Evolutionary conservation across 1,284 basidiomycete genomes (phyloP).

Genomic region (Meripilus lineatus): DNA sequence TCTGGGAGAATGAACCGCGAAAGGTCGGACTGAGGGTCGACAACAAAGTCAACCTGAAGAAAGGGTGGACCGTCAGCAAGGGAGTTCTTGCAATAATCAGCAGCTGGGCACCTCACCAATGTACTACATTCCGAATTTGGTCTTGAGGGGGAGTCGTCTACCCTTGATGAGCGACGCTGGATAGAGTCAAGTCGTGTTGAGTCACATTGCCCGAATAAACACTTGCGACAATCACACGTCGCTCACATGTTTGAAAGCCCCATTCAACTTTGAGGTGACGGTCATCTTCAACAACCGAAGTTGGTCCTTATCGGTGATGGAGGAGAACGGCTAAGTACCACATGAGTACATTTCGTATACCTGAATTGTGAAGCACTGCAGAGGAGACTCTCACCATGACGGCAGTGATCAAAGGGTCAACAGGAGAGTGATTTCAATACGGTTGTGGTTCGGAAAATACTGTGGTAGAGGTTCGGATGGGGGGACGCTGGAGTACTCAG

Average conservation of each 20-base stretch:
- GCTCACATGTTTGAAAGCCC: conserved; percentile 18
- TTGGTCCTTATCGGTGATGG: conserved; percentile 22
- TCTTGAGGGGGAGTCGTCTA: conserved; percentile 16
- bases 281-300: conserved; percentile 21
- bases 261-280: conserved; percentile 17
- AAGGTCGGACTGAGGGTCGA: background rate
- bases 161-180: conserved; percentile 9
- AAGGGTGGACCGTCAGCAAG: background rate
- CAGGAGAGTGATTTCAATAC: no score
- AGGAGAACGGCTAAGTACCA: conserved; percentile 14
- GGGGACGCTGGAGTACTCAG: conserved; percentile 16
- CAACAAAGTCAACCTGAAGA: background rate
- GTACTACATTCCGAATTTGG: conserved; percentile 29
- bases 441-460: conserved; percentile 25
- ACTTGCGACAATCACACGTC: no score
- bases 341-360: conserved; percentile 16
- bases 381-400: conserved; percentile 17
- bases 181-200: conserved; percentile 11
- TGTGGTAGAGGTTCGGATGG: conserved; percentile 26
- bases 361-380: conserved; percentile 8
- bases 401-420: no score
- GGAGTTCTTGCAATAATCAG: background rate
- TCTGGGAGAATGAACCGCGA: background rate
- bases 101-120: conserved; percentile 17
- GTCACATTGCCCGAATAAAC: no score